Evolutionary conservation across 306 rosid species (phyloP), one percentile per base, ranked within the genome.

Genomic region (Dryas octopetala): DNA sequence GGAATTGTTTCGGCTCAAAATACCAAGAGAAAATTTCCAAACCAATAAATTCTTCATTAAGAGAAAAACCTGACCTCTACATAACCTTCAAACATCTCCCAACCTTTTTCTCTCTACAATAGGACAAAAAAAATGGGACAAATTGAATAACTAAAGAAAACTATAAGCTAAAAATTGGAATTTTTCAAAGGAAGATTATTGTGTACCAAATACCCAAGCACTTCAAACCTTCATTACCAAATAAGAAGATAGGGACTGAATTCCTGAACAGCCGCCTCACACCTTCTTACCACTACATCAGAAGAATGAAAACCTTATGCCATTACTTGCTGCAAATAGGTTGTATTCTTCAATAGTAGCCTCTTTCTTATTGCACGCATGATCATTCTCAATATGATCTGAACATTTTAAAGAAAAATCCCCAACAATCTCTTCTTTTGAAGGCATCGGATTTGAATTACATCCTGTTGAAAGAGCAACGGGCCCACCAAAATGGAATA

Each of bases 401-500:
- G 85, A 78, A 77, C 75, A 46, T 84, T 76, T 78, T 52, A 77
- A 43, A 70, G 87, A 51, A 54, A 82, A 80, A 82, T 82, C 86
- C 66, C 78, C 84, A 17, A n/a, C 76, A 57, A 79, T 52, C 60
- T 79, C 84, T 44, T 85, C 89, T 71, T 85, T 80, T 12, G 78
- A 74, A 75, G 89, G 85, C 43, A 82, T 48, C 47, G 74, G 76
- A 60, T 63, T 73, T 41, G 82, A 82, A 71, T 89, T 80, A 71
- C 89, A 68, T 44, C 84, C 89, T 40, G 81, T 64, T 52, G 99
- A 88, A 75, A 85, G 88, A 60, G 89, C 97, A 40, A 89, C 89
- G 70, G 99, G 99, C 44, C 97, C 98, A 13, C 91, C 98, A 77
- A 85, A 92, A 87, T 90, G 98, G 86, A 96, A 96, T 77, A 96